Base-by-base conservation (phyloP, 225 moss, liverwort and hornwort genomes). In the Climacium dendroides region DNA sequence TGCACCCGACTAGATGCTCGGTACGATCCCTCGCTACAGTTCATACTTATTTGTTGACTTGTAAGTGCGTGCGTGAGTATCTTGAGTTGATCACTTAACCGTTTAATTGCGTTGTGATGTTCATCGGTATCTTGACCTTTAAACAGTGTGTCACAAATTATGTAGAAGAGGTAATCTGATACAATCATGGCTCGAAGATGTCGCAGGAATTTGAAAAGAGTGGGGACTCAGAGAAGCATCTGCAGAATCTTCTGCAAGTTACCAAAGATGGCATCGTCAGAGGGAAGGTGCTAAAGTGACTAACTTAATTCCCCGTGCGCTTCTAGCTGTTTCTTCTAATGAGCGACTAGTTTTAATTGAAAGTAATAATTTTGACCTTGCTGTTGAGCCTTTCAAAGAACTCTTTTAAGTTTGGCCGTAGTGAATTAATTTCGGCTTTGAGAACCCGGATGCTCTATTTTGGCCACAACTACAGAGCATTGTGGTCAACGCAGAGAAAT, bases 1-100 rank as follows among this genome's bases (percentile, higher is more conserved):
- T 98, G 83, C 98, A 98, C 85, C 98, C 98, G 62, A 98, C 98
- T 66, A 92, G 98, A 92, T 98, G 95, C 89, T 91, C 71, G 96
- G 97, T 97, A 81, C 86, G 85, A 85, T 85, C 59, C 43, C 64
- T 84, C 25, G 50, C 87, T 74, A 53, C 60, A 82, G 59, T 59
- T 67, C 30, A 34, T 88, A 61, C 43, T 72, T 75, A 72, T 60
- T 89, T 78, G 48, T 87, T 73, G 83, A 35, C 35, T 74, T 82
- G 37, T 61, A 61, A 55, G 62, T 70, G 81, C 69, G 47, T 74
- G 63, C 75, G 35, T 28, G 70, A 54, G 80, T 48, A 28, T 62
- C 55, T 87, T 78, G 63, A 72, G 25, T 86, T 65, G 39, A 72
- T 81, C 48, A 24, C 15, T 48, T n/a, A 39, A 81, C 28, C 54